Percentiles rank a stretch among this genome's conserved stretches.
These are phyloP conservation scores for Aspergillus oerlinghausenensis DNA, from an alignment of 2,329 filamentous ascomycete genomes.

Conservation along the genomic window DNA sequence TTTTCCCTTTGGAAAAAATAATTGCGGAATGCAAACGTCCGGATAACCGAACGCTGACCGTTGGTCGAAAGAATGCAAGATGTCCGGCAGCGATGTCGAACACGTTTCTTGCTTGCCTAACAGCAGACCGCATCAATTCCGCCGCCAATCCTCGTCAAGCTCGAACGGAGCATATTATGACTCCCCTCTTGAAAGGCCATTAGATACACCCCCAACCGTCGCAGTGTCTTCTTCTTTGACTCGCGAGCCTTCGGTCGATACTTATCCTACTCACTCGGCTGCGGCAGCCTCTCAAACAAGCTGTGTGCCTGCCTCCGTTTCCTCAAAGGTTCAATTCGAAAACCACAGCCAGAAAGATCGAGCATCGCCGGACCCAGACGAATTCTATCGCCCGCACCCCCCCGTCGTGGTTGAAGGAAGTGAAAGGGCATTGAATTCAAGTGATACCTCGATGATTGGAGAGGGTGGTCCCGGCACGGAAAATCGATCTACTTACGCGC, in stretches of 20 bases:
- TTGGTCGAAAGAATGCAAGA: constrained; percentile 35
- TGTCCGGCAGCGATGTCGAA: constrained; percentile 41
- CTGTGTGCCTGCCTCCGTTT: constrained; percentile 5
- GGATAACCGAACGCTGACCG: constrained; percentile 18
- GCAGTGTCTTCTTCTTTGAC: constrained; percentile 16
- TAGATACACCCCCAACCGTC: constrained; percentile 26
- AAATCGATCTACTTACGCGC: constrained; percentile 10
- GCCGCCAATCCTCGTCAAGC: constrained; percentile 27
- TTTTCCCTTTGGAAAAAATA: neutral
- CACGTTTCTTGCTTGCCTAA: constrained; percentile 35
- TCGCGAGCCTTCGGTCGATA: constrained; percentile 13
- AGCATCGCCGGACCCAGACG: constrained; percentile 44
- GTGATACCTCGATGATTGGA: constrained; percentile 16
- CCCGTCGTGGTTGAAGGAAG: constrained; percentile 28
- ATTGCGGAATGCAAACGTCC: constrained; percentile 1
- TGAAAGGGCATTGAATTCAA: constrained; percentile 17
- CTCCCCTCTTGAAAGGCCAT: constrained; percentile 16
- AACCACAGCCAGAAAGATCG: constrained; percentile 14
- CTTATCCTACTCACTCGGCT: neutral
- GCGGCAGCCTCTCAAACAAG: neutral
- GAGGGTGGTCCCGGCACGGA: constrained; percentile 21
- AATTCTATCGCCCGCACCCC: constrained; percentile 48
- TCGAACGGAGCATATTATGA: constrained; percentile 21
- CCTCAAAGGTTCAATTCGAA: constrained; percentile 14
- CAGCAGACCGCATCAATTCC: constrained; percentile 24